Evolutionary conservation across 129 eudicot genomes (phyloP), one percentile per base, ranked within the genome.

Genomic region (Flaveria trinervia): DNA sequence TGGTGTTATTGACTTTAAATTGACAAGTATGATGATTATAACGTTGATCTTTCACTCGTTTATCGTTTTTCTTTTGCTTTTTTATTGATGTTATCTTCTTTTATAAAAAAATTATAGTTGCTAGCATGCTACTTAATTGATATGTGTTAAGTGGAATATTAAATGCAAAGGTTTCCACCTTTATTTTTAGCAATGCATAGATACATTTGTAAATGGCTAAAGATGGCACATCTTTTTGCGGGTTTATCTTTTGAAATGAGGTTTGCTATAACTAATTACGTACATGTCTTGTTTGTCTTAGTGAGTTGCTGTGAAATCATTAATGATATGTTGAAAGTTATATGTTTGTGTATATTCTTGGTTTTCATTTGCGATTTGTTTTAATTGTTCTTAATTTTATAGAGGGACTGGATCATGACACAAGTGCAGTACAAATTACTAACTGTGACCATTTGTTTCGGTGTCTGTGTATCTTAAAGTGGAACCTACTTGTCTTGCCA

Each of bases 341-440:
- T 75, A 1, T 62, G 52, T 45, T 17, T 75, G 28, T 71, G 68
- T 36, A 30, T 20, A 67, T 12, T 57, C 23, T 68, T 43, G 70
- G 54, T 22, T 51, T 17, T 22, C 56, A 28, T 48, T 15, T 15
- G 20, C 69, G 14, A 68, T 76, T 54, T 3, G 4, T 74, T 39
- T 57, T 52, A 11, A 33, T 83, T 77, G 26, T 70, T 68, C 7
- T 80, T 45, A 43, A 73, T 65, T 48, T 82, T 45, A 56, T 76
- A 95, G 99, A 95, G 90, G 86, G 97, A 71, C 82, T 95, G 96
- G 99, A 95, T 64, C 89, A 90, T 64, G 97, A 95, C 82, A 88
- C 94, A 61, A 95, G 97, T 79, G 90, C 94, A 77, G 92, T 95
- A 70, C 93, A 88, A 75, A 78, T 82, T 68, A 89, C 99, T 0